Evolutionary conservation across 768 basidiomycete genomes (phyloP).

Genomic region (Pholiota microspora): DNA sequence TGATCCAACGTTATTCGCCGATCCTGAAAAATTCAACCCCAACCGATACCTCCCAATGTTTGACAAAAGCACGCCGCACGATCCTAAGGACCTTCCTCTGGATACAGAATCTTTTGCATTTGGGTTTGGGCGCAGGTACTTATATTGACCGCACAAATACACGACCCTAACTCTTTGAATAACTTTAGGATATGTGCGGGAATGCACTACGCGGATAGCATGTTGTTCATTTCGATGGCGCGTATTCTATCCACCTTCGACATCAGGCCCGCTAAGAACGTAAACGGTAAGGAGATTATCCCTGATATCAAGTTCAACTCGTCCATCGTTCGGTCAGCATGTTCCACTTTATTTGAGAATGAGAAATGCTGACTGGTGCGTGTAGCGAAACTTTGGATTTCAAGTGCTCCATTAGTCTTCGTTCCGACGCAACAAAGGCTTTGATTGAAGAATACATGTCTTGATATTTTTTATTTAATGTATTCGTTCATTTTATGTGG

Average conservation of each 20-base stretch:
- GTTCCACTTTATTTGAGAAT: neutral
- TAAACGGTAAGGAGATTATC: neutral
- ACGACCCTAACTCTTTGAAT: neutral
- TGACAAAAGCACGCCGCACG: slow-evolving; percentile 17
- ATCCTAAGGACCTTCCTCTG: slow-evolving; percentile 16
- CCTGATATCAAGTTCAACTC: neutral
- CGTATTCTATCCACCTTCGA: neutral
- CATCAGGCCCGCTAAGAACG: slow-evolving; percentile 1
- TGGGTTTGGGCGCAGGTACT: slow-evolving; percentile 26
- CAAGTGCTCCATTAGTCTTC: slow-evolving; percentile 1
- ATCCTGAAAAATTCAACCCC: slow-evolving; percentile 23
- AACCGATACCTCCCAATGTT: slow-evolving; percentile 25
- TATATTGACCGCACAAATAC: too few relatives aligned
- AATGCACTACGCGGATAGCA: slow-evolving; percentile 1
- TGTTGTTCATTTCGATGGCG: neutral
- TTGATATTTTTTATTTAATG: too few relatives aligned
- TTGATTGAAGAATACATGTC: neutral
- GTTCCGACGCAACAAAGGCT: neutral
- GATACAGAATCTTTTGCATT: slow-evolving; percentile 22
- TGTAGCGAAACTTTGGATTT: neutral
- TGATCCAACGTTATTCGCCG: slow-evolving; percentile 21
- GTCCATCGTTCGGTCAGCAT: neutral
- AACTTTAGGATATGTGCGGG: neutral
- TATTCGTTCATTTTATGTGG: too few relatives aligned
- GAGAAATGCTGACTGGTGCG: neutral